Evolutionary conservation across 768 basidiomycete species (phyloP), one percentile per base, ranked within the genome.

Genomic region (Kwoniella heveanensis): DNA sequence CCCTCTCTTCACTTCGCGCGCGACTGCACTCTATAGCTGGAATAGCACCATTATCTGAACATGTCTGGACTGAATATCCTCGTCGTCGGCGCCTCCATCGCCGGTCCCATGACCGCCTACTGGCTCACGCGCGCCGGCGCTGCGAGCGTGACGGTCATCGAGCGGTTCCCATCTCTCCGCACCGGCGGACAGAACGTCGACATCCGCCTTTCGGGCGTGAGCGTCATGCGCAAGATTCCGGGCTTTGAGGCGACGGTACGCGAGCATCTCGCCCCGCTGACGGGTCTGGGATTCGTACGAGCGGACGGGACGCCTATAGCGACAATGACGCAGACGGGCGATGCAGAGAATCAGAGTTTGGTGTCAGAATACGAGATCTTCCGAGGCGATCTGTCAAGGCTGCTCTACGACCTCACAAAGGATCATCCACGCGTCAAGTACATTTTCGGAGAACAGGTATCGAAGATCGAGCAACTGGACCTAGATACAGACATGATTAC

Each of bases 161-260:
- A 78, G 53, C 70, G 70, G 32, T 49, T 53, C 25, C 57, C 65
- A 2, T 25, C 6, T 6, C 57, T 77, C 1, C 54, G 67, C 4
- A 58, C 57, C 0, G 53, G 55, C n/a, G 77, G 77, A 17, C 77
- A 75, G 54, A 71, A 71, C 30, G 63, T 78, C 53, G 77, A 78
- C 54, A 56, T 78, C 4, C 47, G 50, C 2, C 63, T 60, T 19
- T 50, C 29, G 0, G 75, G 63, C 8, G 21, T 68, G 27, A 46
- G 21, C 24, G 57, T 58, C 21, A 70, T 77, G 22, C 50, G 69
- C 22, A 57, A 64, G 17, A 55, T 49, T 30, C 73, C 73, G 71
- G 70, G 68, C n/a, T 39, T 78, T 9, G 39, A 55, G 24, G 53
- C 53, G 12, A 55, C 54, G 12, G 59, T 75, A 15, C 44, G 25